phyloP scores from a whole-genome alignment of 2,329 filamentous ascomycete species.

The Zymoseptoria tritici region DNA sequence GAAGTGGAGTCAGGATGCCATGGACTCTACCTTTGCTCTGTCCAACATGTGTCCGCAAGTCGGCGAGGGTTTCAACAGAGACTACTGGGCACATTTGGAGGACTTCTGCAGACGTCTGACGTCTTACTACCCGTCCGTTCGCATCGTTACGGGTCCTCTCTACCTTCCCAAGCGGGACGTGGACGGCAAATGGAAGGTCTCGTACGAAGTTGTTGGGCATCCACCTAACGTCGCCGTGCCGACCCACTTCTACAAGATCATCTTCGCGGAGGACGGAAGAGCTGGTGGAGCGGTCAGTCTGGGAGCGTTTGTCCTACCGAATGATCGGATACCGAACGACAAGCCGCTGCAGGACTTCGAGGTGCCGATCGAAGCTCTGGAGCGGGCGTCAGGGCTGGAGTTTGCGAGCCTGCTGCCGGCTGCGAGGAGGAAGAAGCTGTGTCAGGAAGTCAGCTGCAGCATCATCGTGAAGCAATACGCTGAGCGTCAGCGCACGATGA shows the following conservation, averaged over 20 bases:
- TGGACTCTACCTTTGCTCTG: slow-evolving; percentile 90
- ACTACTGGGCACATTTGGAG: slow-evolving; percentile 99
- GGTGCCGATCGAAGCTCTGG: slow-evolving; percentile 85
- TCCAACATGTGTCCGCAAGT: slow-evolving; percentile 98
- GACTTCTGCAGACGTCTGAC: slow-evolving; percentile 89
- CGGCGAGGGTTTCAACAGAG: slow-evolving; percentile 94
- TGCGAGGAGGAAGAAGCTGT: slow-evolving; percentile 68
- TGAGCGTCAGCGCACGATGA: slow-evolving; percentile 46
- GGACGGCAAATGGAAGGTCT: slow-evolving; percentile 92
- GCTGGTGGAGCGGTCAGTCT: slow-evolving; percentile 68
- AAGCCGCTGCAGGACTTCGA: slow-evolving; percentile 89
- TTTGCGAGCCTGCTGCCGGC: slow-evolving; percentile 75
- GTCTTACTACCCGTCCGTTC: slow-evolving; percentile 70
- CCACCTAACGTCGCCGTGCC: slow-evolving; percentile 93
- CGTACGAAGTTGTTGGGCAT: slow-evolving; percentile 89
- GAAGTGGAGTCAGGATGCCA: slow-evolving; percentile 88
- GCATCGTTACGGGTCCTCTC: slow-evolving; percentile 86
- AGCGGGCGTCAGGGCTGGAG: slow-evolving; percentile 84
- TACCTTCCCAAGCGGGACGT: slow-evolving; percentile 80
- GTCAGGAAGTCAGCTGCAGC: slow-evolving; percentile 76
- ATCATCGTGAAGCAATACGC: slow-evolving; percentile 76
- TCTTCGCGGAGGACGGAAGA: slow-evolving; percentile 80
- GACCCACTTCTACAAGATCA: slow-evolving; percentile 99
- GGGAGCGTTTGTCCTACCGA: slow-evolving; percentile 91
- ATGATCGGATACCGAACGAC: slow-evolving; percentile 77